A percentile compares a stretch with the other conserved stretches of the same genome.
These are phyloP conservation scores for Paraphaeosphaeria sporulosa DNA, from an alignment of 2,329 filamentous ascomycete genomes.

Conservation along the genomic window DNA sequence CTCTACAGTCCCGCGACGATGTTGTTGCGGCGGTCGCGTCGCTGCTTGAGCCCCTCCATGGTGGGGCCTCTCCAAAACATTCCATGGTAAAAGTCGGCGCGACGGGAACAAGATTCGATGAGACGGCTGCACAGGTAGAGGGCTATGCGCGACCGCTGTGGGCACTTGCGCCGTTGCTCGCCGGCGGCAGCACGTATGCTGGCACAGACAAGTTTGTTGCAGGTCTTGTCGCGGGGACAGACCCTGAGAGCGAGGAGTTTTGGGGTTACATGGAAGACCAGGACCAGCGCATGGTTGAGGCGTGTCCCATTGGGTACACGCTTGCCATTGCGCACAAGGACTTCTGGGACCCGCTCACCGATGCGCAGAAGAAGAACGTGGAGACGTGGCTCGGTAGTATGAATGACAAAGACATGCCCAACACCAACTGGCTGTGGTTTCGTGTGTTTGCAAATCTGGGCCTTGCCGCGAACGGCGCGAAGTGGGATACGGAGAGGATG, in stretches of 20 bases:
- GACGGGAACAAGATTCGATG: conserved; percentile 79
- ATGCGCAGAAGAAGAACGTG: conserved; percentile 69
- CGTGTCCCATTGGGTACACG: conserved; percentile 79
- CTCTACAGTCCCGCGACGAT: conserved; percentile 51
- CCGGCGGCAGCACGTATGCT: conserved; percentile 70
- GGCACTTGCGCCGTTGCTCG: conserved; percentile 75
- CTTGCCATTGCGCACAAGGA: conserved; percentile 70
- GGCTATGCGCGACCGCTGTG: conserved; percentile 78
- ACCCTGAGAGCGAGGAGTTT: conserved; percentile 73
- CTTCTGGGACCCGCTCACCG: conserved; percentile 72
- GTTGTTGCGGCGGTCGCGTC: conserved; percentile 53
- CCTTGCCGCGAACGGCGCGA: conserved; percentile 75
- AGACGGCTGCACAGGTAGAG: conserved; percentile 78
- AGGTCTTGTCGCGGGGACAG: conserved; percentile 74
- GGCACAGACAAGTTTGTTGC: conserved; percentile 72
- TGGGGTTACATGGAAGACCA: conserved; percentile 80
- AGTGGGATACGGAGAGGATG: conserved; percentile 72
- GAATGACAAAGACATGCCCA: conserved; percentile 75
- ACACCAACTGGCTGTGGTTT: conserved; percentile 83
- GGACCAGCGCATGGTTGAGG: conserved; percentile 86
- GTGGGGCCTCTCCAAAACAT: conserved; percentile 73
- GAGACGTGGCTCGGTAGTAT: conserved; percentile 78
- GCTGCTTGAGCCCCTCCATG: conserved; percentile 73
- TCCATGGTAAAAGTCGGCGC: conserved; percentile 73
- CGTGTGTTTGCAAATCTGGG: conserved; percentile 84